Percentiles rank a stretch among this genome's conserved stretches.
Conservation (phyloP, 106 monocot genomes). For the Dendrobium nobile region DNA sequence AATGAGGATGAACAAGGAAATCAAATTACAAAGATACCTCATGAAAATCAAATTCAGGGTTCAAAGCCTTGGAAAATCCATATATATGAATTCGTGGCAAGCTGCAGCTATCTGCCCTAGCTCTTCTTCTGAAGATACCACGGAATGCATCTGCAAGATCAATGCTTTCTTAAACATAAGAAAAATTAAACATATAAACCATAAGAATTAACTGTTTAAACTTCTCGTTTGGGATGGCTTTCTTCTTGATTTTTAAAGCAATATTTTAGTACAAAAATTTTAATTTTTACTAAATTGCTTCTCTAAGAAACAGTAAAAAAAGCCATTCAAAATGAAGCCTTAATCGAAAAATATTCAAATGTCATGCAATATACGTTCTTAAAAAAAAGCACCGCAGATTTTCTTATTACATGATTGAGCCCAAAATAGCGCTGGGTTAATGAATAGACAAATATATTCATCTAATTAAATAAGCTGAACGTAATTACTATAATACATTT, state of each 20-base stretch:
- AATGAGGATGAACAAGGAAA: not conserved
- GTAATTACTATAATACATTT: not conserved
- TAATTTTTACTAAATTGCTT: no score
- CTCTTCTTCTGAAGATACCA: slow-evolving; percentile 40
- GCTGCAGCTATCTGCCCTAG: slow-evolving; percentile 7
- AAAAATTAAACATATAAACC: not conserved
- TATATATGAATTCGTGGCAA: slow-evolving; percentile 83
- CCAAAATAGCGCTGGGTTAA: not conserved
- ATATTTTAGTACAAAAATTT: no score
- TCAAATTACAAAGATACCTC: slow-evolving; percentile 1
- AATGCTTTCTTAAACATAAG: not conserved
- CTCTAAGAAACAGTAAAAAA: no score
- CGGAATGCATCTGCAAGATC: slow-evolving; percentile 53
- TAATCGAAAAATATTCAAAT: not conserved
- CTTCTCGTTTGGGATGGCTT: no score
- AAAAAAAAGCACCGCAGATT: not conserved
- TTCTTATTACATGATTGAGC: not conserved
- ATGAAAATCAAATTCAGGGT: slow-evolving; percentile 86
- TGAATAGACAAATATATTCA: not conserved
- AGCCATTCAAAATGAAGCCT: not conserved
- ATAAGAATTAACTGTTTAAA: not conserved
- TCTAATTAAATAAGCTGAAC: not conserved
- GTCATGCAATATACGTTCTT: not conserved
- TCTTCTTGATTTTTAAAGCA: no score
- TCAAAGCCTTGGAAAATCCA: slow-evolving; percentile 84